A percentile compares a stretch with the other conserved stretches of the same genome.
phyloP scores from a whole-genome alignment of 805 yeast species.

The Saccharomycopsis selenospora region DNA sequence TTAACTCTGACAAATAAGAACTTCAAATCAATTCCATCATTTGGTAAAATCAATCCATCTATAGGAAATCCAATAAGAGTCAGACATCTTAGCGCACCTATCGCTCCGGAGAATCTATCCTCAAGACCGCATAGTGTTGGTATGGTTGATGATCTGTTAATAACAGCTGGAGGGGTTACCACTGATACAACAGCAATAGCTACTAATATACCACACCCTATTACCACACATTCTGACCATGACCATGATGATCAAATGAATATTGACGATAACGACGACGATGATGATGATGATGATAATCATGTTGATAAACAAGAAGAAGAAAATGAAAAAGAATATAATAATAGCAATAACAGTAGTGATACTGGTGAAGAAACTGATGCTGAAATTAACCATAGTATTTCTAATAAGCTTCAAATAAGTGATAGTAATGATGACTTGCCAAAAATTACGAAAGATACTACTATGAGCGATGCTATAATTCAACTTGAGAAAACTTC shows the following conservation, averaged over 20 bases:
- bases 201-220: too few relatives aligned
- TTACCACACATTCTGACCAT: too few relatives aligned
- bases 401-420: conserved; percentile 13
- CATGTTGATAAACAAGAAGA: neutral
- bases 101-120: too few relatives aligned
- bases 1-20: neutral
- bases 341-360: conserved; percentile 1
- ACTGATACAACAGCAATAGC: too few relatives aligned
- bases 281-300: neutral
- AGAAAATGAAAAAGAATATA: neutral
- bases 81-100: neutral
- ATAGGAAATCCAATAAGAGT: neutral
- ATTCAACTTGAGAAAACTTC: neutral
- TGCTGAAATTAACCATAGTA: conserved; percentile 16
- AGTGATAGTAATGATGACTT: conserved; percentile 1
- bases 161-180: too few relatives aligned
- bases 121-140: neutral
- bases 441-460: neutral
- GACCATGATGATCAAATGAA: too few relatives aligned
- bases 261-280: neutral
- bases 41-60: neutral
- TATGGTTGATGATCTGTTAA: neutral
- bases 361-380: conserved; percentile 15
- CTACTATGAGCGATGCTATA: neutral
- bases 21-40: neutral